Conservation (phyloP, 2,329 filamentous ascomycete species). For the Aphanoascus verrucosus region DNA sequence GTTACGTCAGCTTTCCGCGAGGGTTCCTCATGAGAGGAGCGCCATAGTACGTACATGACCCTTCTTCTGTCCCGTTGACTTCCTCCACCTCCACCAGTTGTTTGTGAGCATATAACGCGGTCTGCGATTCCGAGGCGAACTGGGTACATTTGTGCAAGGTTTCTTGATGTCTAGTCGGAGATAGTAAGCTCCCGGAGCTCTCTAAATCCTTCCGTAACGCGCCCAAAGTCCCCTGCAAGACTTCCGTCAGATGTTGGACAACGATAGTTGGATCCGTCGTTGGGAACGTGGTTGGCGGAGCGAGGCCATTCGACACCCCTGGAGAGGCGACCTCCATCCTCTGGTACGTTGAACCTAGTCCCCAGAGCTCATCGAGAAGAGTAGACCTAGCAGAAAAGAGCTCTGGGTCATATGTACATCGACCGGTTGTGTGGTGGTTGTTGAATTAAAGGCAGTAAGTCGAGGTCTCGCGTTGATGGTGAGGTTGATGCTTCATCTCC, state of each 20-base stretch:
- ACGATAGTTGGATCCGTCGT: conserved; percentile 56
- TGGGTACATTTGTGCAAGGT: conserved; percentile 78
- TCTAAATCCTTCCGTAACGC: conserved; percentile 69
- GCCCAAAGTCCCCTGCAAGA: conserved; percentile 63
- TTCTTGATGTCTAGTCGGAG: conserved; percentile 58
- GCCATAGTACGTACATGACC: conserved; percentile 30
- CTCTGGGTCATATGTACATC: conserved; percentile 13
- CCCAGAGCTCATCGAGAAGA: conserved; percentile 26
- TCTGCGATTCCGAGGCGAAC: conserved; percentile 80
- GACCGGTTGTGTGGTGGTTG: conserved; percentile 16
- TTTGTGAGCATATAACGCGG: conserved; percentile 77
- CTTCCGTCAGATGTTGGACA: conserved; percentile 59
- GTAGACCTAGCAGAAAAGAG: conserved; percentile 12
- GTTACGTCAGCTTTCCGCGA: not conserved
- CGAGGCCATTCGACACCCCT: conserved; percentile 18
- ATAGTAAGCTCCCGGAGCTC: conserved; percentile 69
- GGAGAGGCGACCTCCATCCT: conserved; percentile 20
- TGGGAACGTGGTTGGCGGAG: conserved; percentile 17
- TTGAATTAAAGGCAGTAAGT: conserved; percentile 4
- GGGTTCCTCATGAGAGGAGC: not conserved
- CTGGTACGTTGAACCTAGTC: conserved; percentile 17
- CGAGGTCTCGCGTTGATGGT: not conserved
- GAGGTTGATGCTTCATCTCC: not conserved
- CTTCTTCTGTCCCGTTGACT: conserved; percentile 31
- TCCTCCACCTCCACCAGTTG: conserved; percentile 43